A percentile compares a stretch with the other conserved stretches of the same genome.
Conservation (phyloP, 148 eudicot genomes). For the Rhododendron kiyosumense region DNA sequence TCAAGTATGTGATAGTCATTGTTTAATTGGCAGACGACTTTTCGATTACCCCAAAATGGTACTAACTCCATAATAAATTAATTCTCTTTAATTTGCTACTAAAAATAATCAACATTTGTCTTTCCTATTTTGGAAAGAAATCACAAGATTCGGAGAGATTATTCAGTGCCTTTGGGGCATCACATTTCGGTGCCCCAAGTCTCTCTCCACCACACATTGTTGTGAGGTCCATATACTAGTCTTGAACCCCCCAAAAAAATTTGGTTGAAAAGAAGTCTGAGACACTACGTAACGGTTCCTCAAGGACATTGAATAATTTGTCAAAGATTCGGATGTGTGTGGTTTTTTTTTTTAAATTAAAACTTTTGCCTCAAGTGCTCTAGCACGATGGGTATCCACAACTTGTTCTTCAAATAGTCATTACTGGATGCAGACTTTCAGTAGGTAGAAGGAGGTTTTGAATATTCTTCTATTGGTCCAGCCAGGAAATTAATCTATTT, state of each 20-base stretch:
- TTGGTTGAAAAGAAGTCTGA: too few relatives aligned
- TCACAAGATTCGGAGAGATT: neutral
- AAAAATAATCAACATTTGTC: neutral
- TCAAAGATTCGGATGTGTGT: neutral
- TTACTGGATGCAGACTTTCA: neutral
- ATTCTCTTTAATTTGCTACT: neutral
- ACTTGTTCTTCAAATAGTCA: neutral
- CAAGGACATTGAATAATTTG: too few relatives aligned
- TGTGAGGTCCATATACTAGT: too few relatives aligned
- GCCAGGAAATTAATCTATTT: neutral
- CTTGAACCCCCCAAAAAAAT: too few relatives aligned
- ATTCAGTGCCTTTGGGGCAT: too few relatives aligned
- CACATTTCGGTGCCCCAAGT: too few relatives aligned
- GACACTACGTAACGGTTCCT: rapidly evolving
- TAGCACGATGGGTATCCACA: neutral
- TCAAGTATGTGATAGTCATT: neutral
- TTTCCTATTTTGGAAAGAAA: neutral
- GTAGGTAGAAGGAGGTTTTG: too few relatives aligned
- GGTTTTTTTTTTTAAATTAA: neutral
- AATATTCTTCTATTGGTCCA: neutral
- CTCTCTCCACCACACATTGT: too few relatives aligned
- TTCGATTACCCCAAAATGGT: neutral
- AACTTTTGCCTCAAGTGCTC: neutral
- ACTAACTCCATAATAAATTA: neutral
- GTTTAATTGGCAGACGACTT: neutral